A percentile compares a stretch with the other conserved stretches of the same genome.
Conservation (phyloP, 164 flowering plant species). For the Brasenia schreberi region DNA sequence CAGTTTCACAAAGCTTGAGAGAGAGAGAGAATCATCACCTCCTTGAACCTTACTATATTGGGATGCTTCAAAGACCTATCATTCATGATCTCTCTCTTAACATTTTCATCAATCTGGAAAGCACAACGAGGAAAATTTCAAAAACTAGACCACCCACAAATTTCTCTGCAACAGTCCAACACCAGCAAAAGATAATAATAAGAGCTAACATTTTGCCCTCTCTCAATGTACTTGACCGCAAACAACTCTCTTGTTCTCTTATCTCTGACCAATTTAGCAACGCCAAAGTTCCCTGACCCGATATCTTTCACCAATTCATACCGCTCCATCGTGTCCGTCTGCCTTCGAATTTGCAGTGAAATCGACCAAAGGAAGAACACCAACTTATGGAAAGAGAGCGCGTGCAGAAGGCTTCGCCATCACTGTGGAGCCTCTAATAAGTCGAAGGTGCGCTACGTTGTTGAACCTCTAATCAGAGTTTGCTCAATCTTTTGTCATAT, state of each 20-base stretch:
- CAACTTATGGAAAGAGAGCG: not conserved
- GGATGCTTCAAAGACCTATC: conserved; percentile 70
- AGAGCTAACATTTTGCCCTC: conserved; percentile 35
- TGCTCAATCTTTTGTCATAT: too few relatives aligned
- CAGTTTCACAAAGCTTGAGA: too few relatives aligned
- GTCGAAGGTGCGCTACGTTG: not conserved
- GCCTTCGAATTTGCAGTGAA: not conserved
- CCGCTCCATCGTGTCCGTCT: conserved; percentile 35
- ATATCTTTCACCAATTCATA: conserved; percentile 53
- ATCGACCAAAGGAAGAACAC: not conserved
- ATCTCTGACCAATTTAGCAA: conserved; percentile 61
- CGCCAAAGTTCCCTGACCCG: conserved; percentile 69
- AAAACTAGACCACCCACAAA: not conserved
- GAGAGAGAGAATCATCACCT: conserved; percentile 20
- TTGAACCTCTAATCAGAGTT: too few relatives aligned
- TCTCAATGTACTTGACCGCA: conserved; percentile 71
- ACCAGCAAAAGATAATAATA: not conserved
- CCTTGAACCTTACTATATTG: conserved; percentile 62
- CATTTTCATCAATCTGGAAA: conserved; percentile 71
- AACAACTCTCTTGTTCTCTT: conserved; percentile 33
- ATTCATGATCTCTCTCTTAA: conserved; percentile 78
- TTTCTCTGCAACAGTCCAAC: not conserved
- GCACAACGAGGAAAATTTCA: not conserved
- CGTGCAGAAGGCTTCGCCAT: not conserved
- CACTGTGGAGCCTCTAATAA: not conserved